Evolutionary conservation across 1,284 basidiomycete species (phyloP), one percentile per base, ranked within the genome.

Genomic region (Malassezia furfur): DNA sequence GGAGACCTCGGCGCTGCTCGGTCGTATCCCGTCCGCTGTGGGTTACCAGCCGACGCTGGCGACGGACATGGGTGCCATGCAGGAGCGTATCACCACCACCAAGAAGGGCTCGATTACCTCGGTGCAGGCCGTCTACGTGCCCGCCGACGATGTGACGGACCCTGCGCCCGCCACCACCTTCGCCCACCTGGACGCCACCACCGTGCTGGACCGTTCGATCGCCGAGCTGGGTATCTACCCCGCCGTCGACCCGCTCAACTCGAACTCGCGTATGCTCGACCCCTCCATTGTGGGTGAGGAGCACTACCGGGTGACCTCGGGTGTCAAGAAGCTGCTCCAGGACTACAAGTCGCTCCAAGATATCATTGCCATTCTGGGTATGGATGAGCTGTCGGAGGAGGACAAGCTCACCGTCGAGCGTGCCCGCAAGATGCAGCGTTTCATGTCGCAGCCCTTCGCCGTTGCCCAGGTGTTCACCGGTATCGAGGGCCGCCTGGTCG

Each of bases 41-140:
- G 93, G 93, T 85, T 96, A 98, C 82, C 93, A 98, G 79, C 93
- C 93, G 76, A 96, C 93, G 55, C 85, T 96, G 60, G 93, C 91
- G 66, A 98, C 93, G 75, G 93, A 96, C 79, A 96, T 96, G 93
- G 93, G 93, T 90, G 83, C 84, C 82, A 96, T 96, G 93, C 89
- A 79, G 64, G 91, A 96, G 80, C 88, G 90, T 82, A 94, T 94
- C 76, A 98, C 93, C 77, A 96, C 93, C 75, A 98, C 93, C 78
- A 96, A 96, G 87, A 96, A 98, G 84, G 93, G 93, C 74, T 98
- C 93, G 63, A 96, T 98, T 77, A 98, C 93, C 58, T 98, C 93
- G 44, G 93, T 98, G 77, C 91, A 96, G 79, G 93, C 93, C 74
- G 93, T 98, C 78, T 98, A 98, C 78, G 93, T 98, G 64, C 93